These are phyloP conservation scores for Moelleriella libera DNA, from an alignment of 2,329 filamentous ascomycete species.

Conservation along the genomic window DNA sequence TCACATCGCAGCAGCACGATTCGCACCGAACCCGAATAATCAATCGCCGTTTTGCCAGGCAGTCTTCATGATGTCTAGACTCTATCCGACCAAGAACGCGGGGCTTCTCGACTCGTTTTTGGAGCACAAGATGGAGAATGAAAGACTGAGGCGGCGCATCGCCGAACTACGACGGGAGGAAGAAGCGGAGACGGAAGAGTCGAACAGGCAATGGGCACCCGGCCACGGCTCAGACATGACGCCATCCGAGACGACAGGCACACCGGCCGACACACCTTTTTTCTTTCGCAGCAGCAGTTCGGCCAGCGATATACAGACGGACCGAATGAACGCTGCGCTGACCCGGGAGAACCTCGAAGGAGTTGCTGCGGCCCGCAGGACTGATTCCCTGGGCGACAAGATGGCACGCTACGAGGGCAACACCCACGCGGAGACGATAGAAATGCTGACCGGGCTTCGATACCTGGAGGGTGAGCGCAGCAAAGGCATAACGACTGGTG, in stretches of 20 bases:
- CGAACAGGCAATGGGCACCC: slow-evolving; percentile 44
- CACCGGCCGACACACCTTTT: slow-evolving; percentile 16
- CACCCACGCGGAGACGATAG: slow-evolving; percentile 73
- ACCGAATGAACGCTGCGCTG: slow-evolving; percentile 55
- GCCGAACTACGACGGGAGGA: slow-evolving; percentile 77
- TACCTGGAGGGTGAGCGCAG: slow-evolving; percentile 85
- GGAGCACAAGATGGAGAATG: slow-evolving; percentile 94
- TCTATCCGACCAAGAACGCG: slow-evolving; percentile 80
- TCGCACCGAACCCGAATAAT: slow-evolving; percentile 47
- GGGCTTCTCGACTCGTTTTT: slow-evolving; percentile 80
- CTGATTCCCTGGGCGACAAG: slow-evolving; percentile 71
- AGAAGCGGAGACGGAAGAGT: slow-evolving; percentile 59
- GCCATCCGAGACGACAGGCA: slow-evolving; percentile 28
- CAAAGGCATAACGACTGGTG: slow-evolving; percentile 75
- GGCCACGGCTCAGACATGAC: slow-evolving; percentile 44
- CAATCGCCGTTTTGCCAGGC: slow-evolving; percentile 65
- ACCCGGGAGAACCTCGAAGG: slow-evolving; percentile 73
- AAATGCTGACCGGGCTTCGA: slow-evolving; percentile 79
- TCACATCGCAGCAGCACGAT: slow-evolving; percentile 61
- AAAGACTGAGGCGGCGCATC: slow-evolving; percentile 71
- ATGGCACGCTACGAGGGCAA: slow-evolving; percentile 69
- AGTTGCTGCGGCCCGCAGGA: slow-evolving; percentile 46
- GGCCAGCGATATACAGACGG: slow-evolving; percentile 33
- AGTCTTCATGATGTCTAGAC: slow-evolving; percentile 85
- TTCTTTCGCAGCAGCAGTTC: slow-evolving; percentile 15